Percentiles rank a stretch among this genome's conserved stretches.
Evolutionary conservation across 805 yeast genomes (phyloP).

Genomic region (Yueomyces sp.): DNA sequence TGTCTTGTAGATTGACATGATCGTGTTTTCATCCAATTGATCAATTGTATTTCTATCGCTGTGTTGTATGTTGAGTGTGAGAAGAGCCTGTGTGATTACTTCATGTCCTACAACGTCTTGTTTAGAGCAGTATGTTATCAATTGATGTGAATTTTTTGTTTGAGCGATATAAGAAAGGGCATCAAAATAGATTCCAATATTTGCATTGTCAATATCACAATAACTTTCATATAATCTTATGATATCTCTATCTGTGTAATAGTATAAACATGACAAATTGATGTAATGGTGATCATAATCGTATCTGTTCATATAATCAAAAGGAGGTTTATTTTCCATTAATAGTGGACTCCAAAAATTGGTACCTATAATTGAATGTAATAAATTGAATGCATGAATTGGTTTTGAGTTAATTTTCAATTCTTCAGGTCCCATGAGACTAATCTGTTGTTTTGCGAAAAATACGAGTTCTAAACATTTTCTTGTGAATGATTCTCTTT

Average conservation of each 20-base stretch:
- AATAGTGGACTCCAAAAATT: slow-evolving; percentile 20
- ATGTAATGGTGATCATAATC: slow-evolving; percentile 27
- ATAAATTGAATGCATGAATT: slow-evolving; percentile 16
- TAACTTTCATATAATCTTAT: slow-evolving; percentile 34
- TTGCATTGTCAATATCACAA: slow-evolving; percentile 29
- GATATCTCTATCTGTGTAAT: slow-evolving; percentile 37
- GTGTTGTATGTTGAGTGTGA: slow-evolving; percentile 21
- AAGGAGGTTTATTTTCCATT: slow-evolving; percentile 17
- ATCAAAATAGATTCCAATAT: slow-evolving; percentile 43
- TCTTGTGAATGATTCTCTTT: slow-evolving; percentile 39
- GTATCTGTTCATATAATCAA: slow-evolving; percentile 1
- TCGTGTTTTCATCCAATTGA: slow-evolving; percentile 14
- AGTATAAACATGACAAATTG: slow-evolving; percentile 34
- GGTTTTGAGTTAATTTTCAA: slow-evolving; percentile 5
- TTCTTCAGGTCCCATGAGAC: slow-evolving; percentile 4
- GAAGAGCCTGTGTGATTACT: slow-evolving; percentile 31
- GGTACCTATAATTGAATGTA: slow-evolving; percentile 16
- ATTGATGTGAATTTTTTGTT: slow-evolving; percentile 32
- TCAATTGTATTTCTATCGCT: slow-evolving; percentile 7
- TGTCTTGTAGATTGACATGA: slow-evolving; percentile 23
- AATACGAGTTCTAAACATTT: slow-evolving; percentile 41
- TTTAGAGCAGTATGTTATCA: slow-evolving; percentile 36
- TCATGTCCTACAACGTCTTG: slow-evolving; percentile 39
- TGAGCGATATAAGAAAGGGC: slow-evolving; percentile 39
- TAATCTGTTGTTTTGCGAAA: slow-evolving; percentile 25